A percentile compares a stretch with the other conserved stretches of the same genome.
These are phyloP conservation scores for Asparagopsis taxiformis DNA, from an alignment of 31 red algal species.

Conservation along the genomic window DNA sequence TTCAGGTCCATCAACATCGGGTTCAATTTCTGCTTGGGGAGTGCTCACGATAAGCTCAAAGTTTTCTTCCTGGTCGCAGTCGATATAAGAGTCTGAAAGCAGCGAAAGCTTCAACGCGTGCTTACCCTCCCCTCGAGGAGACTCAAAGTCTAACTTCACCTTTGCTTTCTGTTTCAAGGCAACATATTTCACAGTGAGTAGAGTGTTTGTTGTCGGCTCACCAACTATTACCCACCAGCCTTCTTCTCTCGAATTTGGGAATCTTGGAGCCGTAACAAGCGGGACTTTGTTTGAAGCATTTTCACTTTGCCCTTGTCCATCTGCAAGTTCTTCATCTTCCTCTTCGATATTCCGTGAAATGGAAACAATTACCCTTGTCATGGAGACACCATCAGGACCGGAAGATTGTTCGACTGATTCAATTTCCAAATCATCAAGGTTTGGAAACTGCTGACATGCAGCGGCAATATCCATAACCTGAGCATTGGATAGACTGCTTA, in stretches of 20 bases:
- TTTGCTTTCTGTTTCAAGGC: slow-evolving; percentile 21
- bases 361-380: slow-evolving; percentile 28
- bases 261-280: slow-evolving; percentile 45
- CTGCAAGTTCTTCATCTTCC: slow-evolving; percentile 50
- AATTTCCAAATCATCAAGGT: slow-evolving; percentile 51
- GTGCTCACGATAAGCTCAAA: slow-evolving; percentile 36
- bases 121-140: slow-evolving; percentile 39
- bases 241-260: slow-evolving; percentile 76
- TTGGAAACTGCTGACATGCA: slow-evolving; percentile 76
- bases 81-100: slow-evolving; percentile 64
- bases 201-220: slow-evolving; percentile 50
- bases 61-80: slow-evolving; percentile 64
- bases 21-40: background rate
- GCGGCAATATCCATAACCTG: slow-evolving; percentile 63
- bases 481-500: slow-evolving; percentile 37
- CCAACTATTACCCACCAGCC: slow-evolving; percentile 95
- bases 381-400: slow-evolving; percentile 29
- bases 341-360: slow-evolving; percentile 50
- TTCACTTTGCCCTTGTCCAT: slow-evolving; percentile 19
- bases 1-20: background rate
- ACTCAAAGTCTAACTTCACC: slow-evolving; percentile 53
- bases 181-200: slow-evolving; percentile 64
- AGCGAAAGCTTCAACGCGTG: slow-evolving; percentile 40
- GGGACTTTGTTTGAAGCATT: slow-evolving; percentile 15
- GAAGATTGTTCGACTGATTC: slow-evolving; percentile 16